A percentile compares a stretch with the other conserved stretches of the same genome.
phyloP scores from a whole-genome alignment of 495 filamentous ascomycete species.

The Penicillium crystallinum region DNA sequence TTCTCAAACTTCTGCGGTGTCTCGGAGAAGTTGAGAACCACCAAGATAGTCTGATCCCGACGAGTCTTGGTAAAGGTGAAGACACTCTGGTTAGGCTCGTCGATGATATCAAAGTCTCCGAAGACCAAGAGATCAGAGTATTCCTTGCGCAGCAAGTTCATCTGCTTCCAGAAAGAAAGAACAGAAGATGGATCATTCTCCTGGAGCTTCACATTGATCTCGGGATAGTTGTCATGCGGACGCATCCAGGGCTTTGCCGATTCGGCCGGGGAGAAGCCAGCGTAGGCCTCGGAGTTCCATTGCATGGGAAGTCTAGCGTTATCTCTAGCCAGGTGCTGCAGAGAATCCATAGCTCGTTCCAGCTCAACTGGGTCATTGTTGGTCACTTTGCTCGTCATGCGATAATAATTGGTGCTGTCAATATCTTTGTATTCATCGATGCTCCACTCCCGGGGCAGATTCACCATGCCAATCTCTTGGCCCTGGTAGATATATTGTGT shows the following conservation, averaged over 20 bases:
- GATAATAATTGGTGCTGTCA: slow-evolving; percentile 47
- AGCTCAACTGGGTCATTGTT: slow-evolving; percentile 30
- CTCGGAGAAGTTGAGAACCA: slow-evolving; percentile 3
- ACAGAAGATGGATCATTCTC: slow-evolving; percentile 30
- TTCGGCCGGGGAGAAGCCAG: slow-evolving; percentile 44
- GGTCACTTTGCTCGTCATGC: slow-evolving; percentile 24
- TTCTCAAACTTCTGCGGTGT: slow-evolving; percentile 1
- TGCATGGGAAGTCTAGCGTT: slow-evolving; percentile 59
- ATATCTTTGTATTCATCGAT: slow-evolving; percentile 50
- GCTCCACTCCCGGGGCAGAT: slow-evolving; percentile 40
- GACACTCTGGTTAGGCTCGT: slow-evolving; percentile 26
- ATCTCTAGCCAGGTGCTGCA: slow-evolving; percentile 53
- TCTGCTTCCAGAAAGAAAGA: slow-evolving; percentile 42
- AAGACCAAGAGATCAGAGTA: slow-evolving; percentile 35
- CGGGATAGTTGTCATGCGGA: slow-evolving; percentile 47
- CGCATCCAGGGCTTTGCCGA: slow-evolving; percentile 53
- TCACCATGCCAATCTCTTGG: slow-evolving; percentile 54
- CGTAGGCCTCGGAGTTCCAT: slow-evolving; percentile 50
- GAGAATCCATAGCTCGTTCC: slow-evolving; percentile 27
- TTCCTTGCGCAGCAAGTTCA: slow-evolving; percentile 36
- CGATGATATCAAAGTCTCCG: slow-evolving; percentile 16
- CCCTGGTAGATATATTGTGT: slow-evolving; percentile 55
- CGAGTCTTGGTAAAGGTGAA: slow-evolving; percentile 32
- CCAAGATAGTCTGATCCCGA: background rate
- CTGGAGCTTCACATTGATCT: slow-evolving; percentile 49